A percentile compares a stretch with the other conserved stretches of the same genome.
Conservation (phyloP, 2,329 filamentous ascomycete genomes). For the Neonectria magnoliae region DNA sequence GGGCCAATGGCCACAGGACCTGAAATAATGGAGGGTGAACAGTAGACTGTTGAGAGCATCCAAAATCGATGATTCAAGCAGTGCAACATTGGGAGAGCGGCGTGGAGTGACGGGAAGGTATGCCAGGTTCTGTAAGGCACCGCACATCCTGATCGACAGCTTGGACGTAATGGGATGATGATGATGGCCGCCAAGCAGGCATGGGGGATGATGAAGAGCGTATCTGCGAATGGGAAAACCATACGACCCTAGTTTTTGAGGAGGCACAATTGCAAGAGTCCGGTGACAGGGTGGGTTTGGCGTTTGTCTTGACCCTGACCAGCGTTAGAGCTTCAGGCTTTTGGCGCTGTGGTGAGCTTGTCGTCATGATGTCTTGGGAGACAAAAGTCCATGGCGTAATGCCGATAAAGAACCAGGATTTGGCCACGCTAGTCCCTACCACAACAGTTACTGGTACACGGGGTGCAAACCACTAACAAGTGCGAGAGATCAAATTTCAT, state of each 20-base stretch:
- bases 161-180: not conserved
- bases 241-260: not conserved
- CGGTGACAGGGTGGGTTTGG: not conserved
- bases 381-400: slow-evolving; percentile 4
- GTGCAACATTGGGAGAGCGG: slow-evolving; percentile 4
- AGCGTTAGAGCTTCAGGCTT: slow-evolving; percentile 3
- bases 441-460: not conserved
- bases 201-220: not conserved
- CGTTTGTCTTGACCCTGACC: not conserved
- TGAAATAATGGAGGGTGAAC: not conserved
- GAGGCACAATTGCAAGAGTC: not conserved
- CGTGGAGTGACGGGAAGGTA: slow-evolving; percentile 5
- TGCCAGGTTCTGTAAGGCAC: slow-evolving; percentile 12
- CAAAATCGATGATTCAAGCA: slow-evolving; percentile 9
- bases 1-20: not conserved
- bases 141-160: slow-evolving; percentile 12
- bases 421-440: not conserved
- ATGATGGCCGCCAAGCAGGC: slow-evolving; percentile 1
- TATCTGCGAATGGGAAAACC: not conserved
- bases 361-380: not conserved
- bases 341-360: not conserved
- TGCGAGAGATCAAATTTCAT: not conserved
- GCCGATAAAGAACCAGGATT: not conserved
- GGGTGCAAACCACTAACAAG: not conserved
- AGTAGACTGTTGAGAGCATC: slow-evolving; percentile 1